Evolutionary conservation across 1,139 yeast genomes (phyloP), one percentile per base, ranked within the genome.

Genomic region (Geotrichum aggregatum): DNA sequence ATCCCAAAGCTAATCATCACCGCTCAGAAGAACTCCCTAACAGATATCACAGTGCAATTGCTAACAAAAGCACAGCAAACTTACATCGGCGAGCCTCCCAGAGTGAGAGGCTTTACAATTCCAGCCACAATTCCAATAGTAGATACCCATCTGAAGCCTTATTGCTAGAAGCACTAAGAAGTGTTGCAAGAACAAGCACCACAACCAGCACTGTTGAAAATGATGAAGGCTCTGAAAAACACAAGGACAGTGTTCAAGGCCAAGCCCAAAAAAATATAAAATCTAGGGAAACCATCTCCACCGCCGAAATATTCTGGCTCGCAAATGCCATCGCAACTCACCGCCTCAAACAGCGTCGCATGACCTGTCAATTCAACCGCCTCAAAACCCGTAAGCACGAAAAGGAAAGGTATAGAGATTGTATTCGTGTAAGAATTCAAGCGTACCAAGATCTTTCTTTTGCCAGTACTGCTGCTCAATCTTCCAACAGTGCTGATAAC

Each of bases 311-410:
- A 14, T 45, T 36, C 36, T 13, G 24, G 4, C 28, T 38, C 2
- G 49, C 49, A 2, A 45, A 38, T 21, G 49, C 36, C 14, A 36
- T 45, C 28, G 49, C 43, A 5, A 36, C 28, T 14, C 26, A 18
- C 16, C 42, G 49, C 14, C 14, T 45, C 24, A 38, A 39, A 6
- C 35, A 26, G 19, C 43, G 42, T 13, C 28, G 28, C 28, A 24
- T 24, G 28, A 24, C 28, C 7, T 5, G 28, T 24, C 28, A 24
- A 8, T 24, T 24, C 28, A 8, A 24, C 28, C 36, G 5, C 14
- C 11, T 33, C 6, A 14, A 33, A 33, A 11, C 36, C 18, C 14
- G 14, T 6, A 33, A 33, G 11, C 18, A 6, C 6, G 36, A 33
- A n/a, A 33, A 33, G 11, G 11, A n/a, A 5, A 14, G 14, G 36